Percentiles rank a stretch among this genome's conserved stretches.
Evolutionary conservation across 148 eudicot genomes (phyloP).

Genomic region (Cornus florida): DNA sequence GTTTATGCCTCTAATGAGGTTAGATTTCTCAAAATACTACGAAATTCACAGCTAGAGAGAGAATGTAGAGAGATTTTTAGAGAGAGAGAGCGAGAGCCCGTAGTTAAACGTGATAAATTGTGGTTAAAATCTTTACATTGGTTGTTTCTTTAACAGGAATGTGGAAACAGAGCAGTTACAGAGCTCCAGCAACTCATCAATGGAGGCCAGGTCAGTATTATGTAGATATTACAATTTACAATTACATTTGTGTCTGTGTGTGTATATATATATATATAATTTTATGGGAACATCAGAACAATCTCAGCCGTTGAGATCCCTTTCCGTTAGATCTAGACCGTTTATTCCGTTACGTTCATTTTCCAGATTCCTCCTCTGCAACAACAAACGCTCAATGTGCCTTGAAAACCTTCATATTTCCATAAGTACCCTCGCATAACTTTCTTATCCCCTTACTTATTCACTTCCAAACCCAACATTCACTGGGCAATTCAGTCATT

Average conservation of each 20-base stretch:
- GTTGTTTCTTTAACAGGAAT: slow-evolving; percentile 17
- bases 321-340: slow-evolving; percentile 15
- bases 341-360: slow-evolving; percentile 18
- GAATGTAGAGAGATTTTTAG: neutral
- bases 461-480: too few species aligned
- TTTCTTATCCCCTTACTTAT: too few species aligned
- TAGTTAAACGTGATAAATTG: neutral
- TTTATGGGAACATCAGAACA: neutral
- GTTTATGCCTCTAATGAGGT: too few species aligned
- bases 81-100: neutral
- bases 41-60: too few species aligned
- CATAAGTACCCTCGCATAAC: slow-evolving; percentile 18
- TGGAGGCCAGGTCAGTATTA: slow-evolving; percentile 36
- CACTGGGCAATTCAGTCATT: slow-evolving; percentile 11
- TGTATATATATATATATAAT: neutral
- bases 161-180: slow-evolving; percentile 28
- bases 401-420: neutral
- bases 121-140: neutral
- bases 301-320: slow-evolving; percentile 29
- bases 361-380: slow-evolving; percentile 15
- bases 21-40: too few species aligned
- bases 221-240: neutral
- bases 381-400: slow-evolving; percentile 7
- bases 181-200: slow-evolving; percentile 44
- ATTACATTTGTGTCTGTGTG: neutral